phyloP scores from a whole-genome alignment of 192 early-diverging fungal genomes.

The Ramicandelaber brevisporus region DNA sequence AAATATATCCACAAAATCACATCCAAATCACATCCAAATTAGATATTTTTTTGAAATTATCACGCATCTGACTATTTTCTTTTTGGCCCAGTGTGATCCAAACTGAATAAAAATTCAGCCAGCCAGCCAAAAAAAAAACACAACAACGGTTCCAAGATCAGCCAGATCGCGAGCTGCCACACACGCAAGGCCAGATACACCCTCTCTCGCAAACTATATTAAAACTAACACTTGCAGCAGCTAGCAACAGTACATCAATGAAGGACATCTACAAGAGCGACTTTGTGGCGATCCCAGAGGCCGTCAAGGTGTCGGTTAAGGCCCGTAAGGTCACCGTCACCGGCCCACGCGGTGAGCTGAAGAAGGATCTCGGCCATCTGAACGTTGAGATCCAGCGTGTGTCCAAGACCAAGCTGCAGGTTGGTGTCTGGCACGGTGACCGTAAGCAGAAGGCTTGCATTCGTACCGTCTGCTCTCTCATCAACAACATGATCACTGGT shows the following conservation, averaged over 20 bases:
- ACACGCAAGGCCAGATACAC: no score
- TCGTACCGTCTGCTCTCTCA: slow-evolving; percentile 85
- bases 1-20: no score
- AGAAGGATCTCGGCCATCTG: slow-evolving; percentile 79
- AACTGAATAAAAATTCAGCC: no score
- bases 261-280: slow-evolving; percentile 80
- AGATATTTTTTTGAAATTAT: no score
- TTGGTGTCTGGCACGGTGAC: slow-evolving; percentile 82
- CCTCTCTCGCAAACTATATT: no score
- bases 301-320: slow-evolving; percentile 69
- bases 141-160: no score
- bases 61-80: no score
- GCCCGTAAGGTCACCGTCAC: slow-evolving; percentile 64
- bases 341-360: slow-evolving; percentile 74
- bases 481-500: slow-evolving; percentile 92
- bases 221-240: no score
- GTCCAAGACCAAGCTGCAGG: slow-evolving; percentile 39
- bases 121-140: no score
- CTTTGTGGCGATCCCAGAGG: slow-evolving; percentile 72
- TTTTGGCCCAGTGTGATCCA: no score
- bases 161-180: no score
- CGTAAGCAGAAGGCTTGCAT: slow-evolving; percentile 98
- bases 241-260: slow-evolving; percentile 29
- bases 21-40: no score
- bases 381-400: slow-evolving; percentile 68